These are phyloP conservation scores for Cadophora malorum DNA, from an alignment of 2,329 filamentous ascomycete genomes.

Conservation along the genomic window DNA sequence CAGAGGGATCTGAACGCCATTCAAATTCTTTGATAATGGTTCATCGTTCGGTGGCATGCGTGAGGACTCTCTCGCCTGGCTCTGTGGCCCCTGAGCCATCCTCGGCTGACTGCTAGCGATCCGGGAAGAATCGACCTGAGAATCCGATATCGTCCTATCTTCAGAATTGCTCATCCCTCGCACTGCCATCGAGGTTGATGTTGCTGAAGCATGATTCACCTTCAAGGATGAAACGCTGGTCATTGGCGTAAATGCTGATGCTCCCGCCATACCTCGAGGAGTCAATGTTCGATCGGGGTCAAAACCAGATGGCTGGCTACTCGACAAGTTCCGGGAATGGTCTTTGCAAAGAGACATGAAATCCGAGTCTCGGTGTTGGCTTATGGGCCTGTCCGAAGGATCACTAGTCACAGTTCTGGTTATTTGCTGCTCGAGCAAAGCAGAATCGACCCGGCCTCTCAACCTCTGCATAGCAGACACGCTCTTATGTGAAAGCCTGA, in stretches of 20 bases:
- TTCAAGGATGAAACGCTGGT: constrained; percentile 37
- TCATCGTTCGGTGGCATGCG: neutral
- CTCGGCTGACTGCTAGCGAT: constrained; percentile 5
- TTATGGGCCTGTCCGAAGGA: constrained; percentile 12
- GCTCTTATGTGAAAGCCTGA: constrained; percentile 35
- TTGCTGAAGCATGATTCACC: constrained; percentile 35
- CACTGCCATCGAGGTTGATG: constrained; percentile 3
- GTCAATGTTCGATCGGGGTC: constrained; percentile 33
- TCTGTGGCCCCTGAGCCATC: neutral
- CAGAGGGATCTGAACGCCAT: neutral
- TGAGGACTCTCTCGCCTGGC: neutral
- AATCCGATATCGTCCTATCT: constrained; percentile 18
- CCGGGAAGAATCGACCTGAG: constrained; percentile 4
- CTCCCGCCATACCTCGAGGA: constrained; percentile 25
- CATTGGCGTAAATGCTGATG: constrained; percentile 35
- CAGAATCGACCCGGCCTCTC: constrained; percentile 36
- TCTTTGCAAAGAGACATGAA: constrained; percentile 32
- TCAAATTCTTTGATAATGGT: neutral
- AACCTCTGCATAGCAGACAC: constrained; percentile 35
- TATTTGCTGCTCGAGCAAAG: constrained; percentile 30
- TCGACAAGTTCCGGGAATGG: constrained; percentile 17
- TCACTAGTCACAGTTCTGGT: constrained; percentile 2
- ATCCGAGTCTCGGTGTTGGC: constrained; percentile 29
- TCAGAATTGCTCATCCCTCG: constrained; percentile 18
- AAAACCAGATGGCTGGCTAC: constrained; percentile 28